phyloP scores from a whole-genome alignment of 2,329 filamentous ascomycete genomes.

The Hypoxylon sp. region DNA sequence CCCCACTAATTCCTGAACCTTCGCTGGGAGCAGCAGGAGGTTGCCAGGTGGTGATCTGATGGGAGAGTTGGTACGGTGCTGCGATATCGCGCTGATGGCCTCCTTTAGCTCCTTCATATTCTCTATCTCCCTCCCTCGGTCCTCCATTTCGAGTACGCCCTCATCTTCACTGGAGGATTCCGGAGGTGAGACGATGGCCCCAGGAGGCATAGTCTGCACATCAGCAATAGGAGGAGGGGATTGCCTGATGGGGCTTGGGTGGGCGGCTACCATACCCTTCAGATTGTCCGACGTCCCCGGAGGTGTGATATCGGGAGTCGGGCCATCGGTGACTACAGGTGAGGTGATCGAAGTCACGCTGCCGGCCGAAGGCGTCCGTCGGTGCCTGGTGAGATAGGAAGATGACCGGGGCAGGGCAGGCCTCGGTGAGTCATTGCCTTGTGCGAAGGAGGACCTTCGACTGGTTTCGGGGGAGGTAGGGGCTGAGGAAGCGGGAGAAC shows the following conservation, averaged over 20 bases:
- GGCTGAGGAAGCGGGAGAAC: conserved; percentile 67
- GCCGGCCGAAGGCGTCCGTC: conserved; percentile 62
- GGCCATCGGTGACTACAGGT: conserved; percentile 37
- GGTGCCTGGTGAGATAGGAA: conserved; percentile 70
- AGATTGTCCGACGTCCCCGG: conserved; percentile 60
- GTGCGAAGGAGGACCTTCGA: conserved; percentile 65
- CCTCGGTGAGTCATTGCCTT: conserved; percentile 51
- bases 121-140: conserved; percentile 57
- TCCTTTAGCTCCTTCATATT: conserved; percentile 76
- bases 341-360: conserved; percentile 40
- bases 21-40: conserved; percentile 49
- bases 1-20: conserved; percentile 45
- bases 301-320: conserved; percentile 54
- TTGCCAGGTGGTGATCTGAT: conserved; percentile 49
- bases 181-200: conserved; percentile 88
- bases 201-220: conserved; percentile 75
- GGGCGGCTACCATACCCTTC: conserved; percentile 55
- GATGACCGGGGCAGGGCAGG: conserved; percentile 68
- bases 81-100: conserved; percentile 81
- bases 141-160: conserved; percentile 54
- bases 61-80: conserved; percentile 67
- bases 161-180: conserved; percentile 92
- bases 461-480: conserved; percentile 64
- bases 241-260: conserved; percentile 69
- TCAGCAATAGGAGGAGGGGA: conserved; percentile 84